phyloP scores from a whole-genome alignment of 2,329 filamentous ascomycete genomes.

The Diaporthe sp. region DNA sequence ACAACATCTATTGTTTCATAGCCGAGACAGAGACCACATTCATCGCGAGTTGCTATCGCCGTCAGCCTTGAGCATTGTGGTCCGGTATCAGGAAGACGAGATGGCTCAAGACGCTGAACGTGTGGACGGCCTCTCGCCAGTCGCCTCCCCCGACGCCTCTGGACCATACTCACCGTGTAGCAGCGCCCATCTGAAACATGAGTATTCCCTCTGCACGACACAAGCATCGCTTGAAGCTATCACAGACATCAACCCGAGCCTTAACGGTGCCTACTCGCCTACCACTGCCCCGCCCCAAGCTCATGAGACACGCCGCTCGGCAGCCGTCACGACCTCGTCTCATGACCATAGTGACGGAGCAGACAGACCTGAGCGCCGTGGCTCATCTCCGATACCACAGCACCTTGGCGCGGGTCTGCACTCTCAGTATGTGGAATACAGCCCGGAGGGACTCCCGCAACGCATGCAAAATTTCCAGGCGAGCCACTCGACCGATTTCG shows the following conservation, averaged over 20 bases:
- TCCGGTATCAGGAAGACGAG: background rate
- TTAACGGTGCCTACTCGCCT: background rate
- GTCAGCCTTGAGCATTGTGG: conserved; percentile 5
- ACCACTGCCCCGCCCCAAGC: background rate
- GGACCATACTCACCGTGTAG: conserved; percentile 23
- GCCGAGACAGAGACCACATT: conserved; percentile 35
- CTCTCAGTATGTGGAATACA: background rate
- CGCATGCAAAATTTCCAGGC: conserved; percentile 25
- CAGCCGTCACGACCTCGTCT: background rate
- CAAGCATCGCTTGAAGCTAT: conserved; percentile 33
- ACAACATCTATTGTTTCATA: conserved; percentile 41
- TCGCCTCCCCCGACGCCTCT: conserved; percentile 14
- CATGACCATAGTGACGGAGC: background rate
- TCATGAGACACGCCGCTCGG: conserved; percentile 11
- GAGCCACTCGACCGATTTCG: background rate
- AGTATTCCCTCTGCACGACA: conserved; percentile 40
- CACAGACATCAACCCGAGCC: conserved; percentile 18
- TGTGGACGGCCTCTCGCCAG: conserved; percentile 11
- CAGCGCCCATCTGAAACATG: conserved; percentile 37
- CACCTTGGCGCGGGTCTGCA: background rate
- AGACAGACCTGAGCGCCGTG: background rate
- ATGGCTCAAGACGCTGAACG: conserved; percentile 26
- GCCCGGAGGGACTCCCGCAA: conserved; percentile 3
- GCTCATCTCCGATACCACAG: background rate
- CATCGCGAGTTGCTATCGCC: conserved; percentile 13